Conservation (phyloP, 1,139 yeast species). For the Pichia cactophila region DNA sequence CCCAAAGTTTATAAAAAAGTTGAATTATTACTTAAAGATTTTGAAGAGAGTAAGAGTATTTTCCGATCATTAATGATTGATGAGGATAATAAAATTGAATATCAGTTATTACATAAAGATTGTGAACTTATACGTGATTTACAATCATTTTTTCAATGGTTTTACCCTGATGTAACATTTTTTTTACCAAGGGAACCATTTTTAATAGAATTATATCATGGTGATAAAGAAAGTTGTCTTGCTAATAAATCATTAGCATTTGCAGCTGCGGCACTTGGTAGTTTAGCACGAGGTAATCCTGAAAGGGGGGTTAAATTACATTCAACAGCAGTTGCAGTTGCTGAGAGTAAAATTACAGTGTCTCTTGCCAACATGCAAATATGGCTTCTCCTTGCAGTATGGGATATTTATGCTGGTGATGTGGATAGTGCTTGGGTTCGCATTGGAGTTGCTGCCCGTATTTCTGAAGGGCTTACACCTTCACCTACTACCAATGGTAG, state of each 20-base stretch:
- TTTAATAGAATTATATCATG: slow-evolving; percentile 44
- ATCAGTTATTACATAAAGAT: slow-evolving; percentile 8
- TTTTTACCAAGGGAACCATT: slow-evolving; percentile 62
- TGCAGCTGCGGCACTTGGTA: slow-evolving; percentile 51
- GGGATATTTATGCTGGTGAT: slow-evolving; percentile 41
- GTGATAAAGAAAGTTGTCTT: slow-evolving; percentile 27
- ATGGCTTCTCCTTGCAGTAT: slow-evolving; percentile 43
- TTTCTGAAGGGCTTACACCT: slow-evolving; percentile 12
- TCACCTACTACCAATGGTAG: too few species aligned
- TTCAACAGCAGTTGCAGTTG: slow-evolving; percentile 1
- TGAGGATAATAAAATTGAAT: too few species aligned
- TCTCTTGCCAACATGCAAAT: slow-evolving; percentile 42
- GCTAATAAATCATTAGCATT: slow-evolving; percentile 43
- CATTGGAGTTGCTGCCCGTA: slow-evolving; percentile 53
- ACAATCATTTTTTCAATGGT: slow-evolving; percentile 54
- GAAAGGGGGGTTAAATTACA: slow-evolving; percentile 35
- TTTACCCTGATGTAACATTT: slow-evolving; percentile 53
- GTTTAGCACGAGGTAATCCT: slow-evolving; percentile 38
- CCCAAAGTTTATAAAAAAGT: too few species aligned
- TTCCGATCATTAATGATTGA: too few species aligned
- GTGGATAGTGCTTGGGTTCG: slow-evolving; percentile 57
- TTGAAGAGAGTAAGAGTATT: too few species aligned
- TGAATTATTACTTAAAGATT: neutral
- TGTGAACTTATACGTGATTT: slow-evolving; percentile 16
- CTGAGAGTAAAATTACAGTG: too few species aligned